Conservation (phyloP, 192 early-diverging fungal species). For the Coemansia sp. region DNA sequence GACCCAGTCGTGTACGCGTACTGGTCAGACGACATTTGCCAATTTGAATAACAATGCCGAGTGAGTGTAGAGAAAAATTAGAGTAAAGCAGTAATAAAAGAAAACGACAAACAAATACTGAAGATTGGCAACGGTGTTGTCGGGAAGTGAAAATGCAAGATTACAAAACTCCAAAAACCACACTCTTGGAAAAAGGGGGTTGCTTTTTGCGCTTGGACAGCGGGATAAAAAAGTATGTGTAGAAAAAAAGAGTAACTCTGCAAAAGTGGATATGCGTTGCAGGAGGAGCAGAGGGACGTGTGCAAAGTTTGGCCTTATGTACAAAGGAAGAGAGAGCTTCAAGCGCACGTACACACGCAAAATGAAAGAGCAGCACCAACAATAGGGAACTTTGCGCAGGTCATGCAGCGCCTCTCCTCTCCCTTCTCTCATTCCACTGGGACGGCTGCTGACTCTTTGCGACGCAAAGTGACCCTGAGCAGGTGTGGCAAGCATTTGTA, state of each 20-base stretch:
- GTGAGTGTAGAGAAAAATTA: not conserved
- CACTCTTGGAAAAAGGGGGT: not conserved
- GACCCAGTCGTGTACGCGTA: conserved; percentile 1
- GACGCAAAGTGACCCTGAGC: not conserved
- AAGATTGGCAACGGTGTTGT: not conserved
- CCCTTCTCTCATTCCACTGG: not conserved
- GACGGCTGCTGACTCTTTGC: not conserved
- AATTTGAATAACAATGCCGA: not conserved
- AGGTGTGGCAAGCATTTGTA: not conserved
- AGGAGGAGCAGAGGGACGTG: not conserved
- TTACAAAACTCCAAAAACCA: not conserved
- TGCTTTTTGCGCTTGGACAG: not conserved
- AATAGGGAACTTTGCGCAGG: not conserved
- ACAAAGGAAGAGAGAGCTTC: too few species aligned
- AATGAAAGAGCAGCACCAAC: not conserved
- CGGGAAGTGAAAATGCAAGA: not conserved
- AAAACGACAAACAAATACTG: not conserved
- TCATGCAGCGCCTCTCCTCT: not conserved
- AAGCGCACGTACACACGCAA: not conserved
- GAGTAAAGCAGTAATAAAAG: not conserved
- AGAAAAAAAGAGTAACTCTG: not conserved
- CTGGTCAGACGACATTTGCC: conserved; percentile 1
- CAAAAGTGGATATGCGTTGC: not conserved
- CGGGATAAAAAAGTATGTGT: not conserved
- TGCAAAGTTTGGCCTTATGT: not conserved